Evolutionary conservation across 2,329 filamentous ascomycete species (phyloP), one percentile per base, ranked within the genome.

Genomic region (Fusarium oligoseptatum): DNA sequence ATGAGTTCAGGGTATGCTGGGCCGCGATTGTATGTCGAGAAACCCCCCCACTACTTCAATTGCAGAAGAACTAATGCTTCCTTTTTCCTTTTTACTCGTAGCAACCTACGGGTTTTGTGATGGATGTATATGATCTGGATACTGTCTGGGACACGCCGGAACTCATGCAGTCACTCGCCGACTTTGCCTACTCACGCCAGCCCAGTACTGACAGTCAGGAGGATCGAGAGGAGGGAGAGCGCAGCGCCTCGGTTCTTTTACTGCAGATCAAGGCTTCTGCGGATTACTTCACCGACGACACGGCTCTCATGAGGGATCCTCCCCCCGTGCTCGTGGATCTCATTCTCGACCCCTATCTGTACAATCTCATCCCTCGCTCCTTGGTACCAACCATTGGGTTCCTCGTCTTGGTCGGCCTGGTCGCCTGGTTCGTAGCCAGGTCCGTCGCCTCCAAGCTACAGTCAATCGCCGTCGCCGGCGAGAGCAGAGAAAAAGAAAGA

Each of bases 1-100:
- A 98, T 87, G 97, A 99, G 86, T 89, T 97, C 58, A 92, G 97
- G 64, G 88, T 98, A 69, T 98, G 96, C 85, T 99, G 96, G 95
- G 88, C 95, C 70, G 97, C 97, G 45, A 97, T 93, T 70, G 96
- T 98, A 88, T 84, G 93, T 88, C 36, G 50, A 57, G 41, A 32
- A 32, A 0, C 24, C 24, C 24, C 58, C 32, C 43, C 57, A 60
- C 32, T 41, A 60, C 32, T 56, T 66, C 41, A 48, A 10, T 22
- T 9, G 6, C 15, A 12, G 5, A 14, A 43, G 15, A 29, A 29
- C 63, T 77, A 63, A 77, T 52, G 6, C 15, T 27, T 27, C 14
- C 22, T 48, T 48, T 48, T 48, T 29, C 27, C 8, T 15, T 48
- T 15, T n/a, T 29, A 20, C 17, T 20, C 17, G 37, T 67, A 98